These are phyloP conservation scores for Aspergillus nanangensis DNA, from an alignment of 495 filamentous ascomycete genomes.

Conservation along the genomic window DNA sequence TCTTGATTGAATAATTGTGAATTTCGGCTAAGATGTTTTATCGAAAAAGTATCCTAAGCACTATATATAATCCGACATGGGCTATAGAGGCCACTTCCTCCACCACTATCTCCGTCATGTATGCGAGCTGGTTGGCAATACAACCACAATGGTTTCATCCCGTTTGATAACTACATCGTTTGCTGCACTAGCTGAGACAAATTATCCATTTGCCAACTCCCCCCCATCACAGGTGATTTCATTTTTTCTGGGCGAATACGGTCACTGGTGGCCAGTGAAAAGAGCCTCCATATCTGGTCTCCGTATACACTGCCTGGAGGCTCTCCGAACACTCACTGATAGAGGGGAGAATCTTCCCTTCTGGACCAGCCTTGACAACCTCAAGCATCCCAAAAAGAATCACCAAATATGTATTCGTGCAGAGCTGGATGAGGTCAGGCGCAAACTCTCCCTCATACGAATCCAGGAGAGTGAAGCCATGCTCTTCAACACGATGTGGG, in stretches of 20 bases:
- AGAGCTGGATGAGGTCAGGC: slow-evolving; percentile 3
- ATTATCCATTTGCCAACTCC: no score
- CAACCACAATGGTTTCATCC: no score
- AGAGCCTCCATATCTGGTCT: neutral
- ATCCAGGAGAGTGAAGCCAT: slow-evolving; percentile 2
- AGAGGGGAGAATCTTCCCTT: neutral
- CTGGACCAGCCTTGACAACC: slow-evolving; percentile 7
- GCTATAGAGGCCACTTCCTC: no score
- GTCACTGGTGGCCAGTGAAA: slow-evolving; percentile 12
- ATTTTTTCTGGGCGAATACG: slow-evolving; percentile 6
- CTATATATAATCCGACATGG: no score
- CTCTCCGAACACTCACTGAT: neutral
- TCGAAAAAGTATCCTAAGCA: no score
- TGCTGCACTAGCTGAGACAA: no score
- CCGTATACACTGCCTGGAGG: neutral
- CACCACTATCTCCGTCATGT: no score
- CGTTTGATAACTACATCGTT: no score
- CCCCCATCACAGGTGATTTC: no score
- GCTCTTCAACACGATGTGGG: neutral
- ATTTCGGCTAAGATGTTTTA: no score
- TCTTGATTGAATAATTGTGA: no score
- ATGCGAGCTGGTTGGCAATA: no score
- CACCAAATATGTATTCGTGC: slow-evolving; percentile 12
- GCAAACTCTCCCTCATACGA: slow-evolving; percentile 1
- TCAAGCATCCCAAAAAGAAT: slow-evolving; percentile 8